Conservation (phyloP, 2,329 filamentous ascomycete species). For the Fusarium coffeatum region DNA sequence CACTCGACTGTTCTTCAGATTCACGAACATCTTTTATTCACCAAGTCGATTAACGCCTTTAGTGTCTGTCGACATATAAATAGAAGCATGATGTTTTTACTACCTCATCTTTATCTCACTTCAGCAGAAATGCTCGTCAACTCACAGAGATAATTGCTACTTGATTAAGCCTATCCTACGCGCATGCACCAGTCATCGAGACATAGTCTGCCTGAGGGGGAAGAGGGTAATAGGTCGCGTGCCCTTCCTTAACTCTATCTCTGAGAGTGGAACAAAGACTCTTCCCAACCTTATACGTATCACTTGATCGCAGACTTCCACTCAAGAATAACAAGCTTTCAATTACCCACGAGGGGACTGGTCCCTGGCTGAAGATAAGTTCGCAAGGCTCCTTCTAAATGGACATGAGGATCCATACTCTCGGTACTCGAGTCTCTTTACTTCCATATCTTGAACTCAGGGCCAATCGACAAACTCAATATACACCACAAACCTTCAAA, state of each 20-base stretch:
- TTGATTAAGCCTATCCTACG: background rate
- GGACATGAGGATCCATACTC: background rate
- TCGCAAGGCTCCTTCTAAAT: background rate
- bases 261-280: background rate
- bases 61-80: background rate
- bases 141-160: background rate
- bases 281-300: background rate
- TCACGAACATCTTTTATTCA: fast-evolving
- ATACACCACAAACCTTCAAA: background rate
- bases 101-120: background rate
- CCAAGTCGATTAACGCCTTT: background rate
- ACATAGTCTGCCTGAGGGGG: background rate
- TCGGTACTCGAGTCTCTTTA: background rate
- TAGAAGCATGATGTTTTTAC: background rate
- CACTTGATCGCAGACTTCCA: background rate
- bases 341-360: background rate
- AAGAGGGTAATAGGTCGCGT: background rate
- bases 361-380: background rate
- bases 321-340: background rate
- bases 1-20: background rate
- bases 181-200: background rate
- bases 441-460: background rate
- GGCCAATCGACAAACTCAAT: background rate
- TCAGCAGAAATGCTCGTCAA: background rate
- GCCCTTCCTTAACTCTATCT: background rate